Conservation (phyloP, 2,329 filamentous ascomycete genomes). For the Chrysoporthe austroafricana region DNA sequence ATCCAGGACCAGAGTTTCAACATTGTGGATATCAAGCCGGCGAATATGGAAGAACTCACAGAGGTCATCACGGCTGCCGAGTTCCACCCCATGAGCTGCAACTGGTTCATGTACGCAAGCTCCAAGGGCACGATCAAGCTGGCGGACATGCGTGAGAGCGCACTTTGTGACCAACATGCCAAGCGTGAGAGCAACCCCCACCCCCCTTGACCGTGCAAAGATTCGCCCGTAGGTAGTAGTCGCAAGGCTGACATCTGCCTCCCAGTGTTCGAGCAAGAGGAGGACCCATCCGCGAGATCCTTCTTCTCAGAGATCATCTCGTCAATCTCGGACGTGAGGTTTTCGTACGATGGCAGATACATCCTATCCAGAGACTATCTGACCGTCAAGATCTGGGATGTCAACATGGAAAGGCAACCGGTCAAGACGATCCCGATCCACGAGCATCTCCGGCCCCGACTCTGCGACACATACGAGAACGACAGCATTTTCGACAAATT, state of each 20-base stretch:
- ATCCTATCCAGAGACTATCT: conserved; percentile 97
- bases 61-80: conserved; percentile 98
- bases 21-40: conserved; percentile 99
- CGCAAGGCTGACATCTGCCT: not conserved
- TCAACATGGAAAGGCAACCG: conserved; percentile 97
- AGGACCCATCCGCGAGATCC: conserved; percentile 93
- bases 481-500: conserved; percentile 99
- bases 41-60: conserved; percentile 99
- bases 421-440: conserved; percentile 99
- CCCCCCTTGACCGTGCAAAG: conserved; percentile 16
- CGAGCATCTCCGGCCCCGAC: conserved; percentile 88
- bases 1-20: conserved; percentile 99
- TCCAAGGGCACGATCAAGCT: conserved; percentile 99
- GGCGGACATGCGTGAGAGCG: conserved; percentile 97
- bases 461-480: conserved; percentile 99
- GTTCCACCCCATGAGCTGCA: conserved; percentile 95
- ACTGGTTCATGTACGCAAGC: conserved; percentile 99
- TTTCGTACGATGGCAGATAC: conserved; percentile 94
- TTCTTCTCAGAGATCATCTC: conserved; percentile 99
- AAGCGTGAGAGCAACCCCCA: conserved; percentile 69
- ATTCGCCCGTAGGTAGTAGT: not conserved
- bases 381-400: conserved; percentile 99
- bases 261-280: conserved; percentile 96
- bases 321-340: conserved; percentile 97
- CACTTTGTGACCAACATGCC: conserved; percentile 91